Percentiles rank a stretch among this genome's conserved stretches.
These are phyloP conservation scores for Capsella bursapastoris DNA, from an alignment of 345 rosid genomes.

Conservation along the genomic window DNA sequence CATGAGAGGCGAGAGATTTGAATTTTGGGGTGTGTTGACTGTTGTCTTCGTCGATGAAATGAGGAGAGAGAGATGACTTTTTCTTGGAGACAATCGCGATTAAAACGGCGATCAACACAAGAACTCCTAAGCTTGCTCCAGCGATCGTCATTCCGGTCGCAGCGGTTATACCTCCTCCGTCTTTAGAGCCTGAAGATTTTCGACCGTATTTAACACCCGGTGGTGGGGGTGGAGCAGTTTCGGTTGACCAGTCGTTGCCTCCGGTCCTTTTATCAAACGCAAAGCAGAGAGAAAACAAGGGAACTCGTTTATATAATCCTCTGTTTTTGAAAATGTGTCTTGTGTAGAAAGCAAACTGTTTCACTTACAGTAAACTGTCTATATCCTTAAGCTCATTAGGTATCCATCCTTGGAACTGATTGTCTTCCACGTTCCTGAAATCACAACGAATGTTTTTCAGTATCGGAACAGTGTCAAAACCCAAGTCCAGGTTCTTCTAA, in stretches of 20 bases:
- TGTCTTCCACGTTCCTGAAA: constrained; percentile 75
- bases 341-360: constrained; percentile 10
- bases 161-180: constrained; percentile 32
- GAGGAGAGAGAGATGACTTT: constrained; percentile 57
- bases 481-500: neutral
- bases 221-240: constrained; percentile 87
- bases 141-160: constrained; percentile 55
- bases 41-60: constrained; percentile 74
- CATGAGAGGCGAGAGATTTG: constrained; percentile 43
- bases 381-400: constrained; percentile 73
- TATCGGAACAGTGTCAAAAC: neutral
- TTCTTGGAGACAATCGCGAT: constrained; percentile 53
- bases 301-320: neutral
- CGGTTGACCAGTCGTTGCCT: constrained; percentile 87
- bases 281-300: constrained; percentile 30
- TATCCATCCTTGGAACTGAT: constrained; percentile 84
- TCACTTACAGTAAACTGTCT: constrained; percentile 65
- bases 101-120: constrained; percentile 51
- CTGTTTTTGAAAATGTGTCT: constrained; percentile 10
- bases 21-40: constrained; percentile 45
- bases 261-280: constrained; percentile 59
- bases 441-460: constrained; percentile 7
- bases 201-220: constrained; percentile 58
- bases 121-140: constrained; percentile 54
- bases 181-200: constrained; percentile 29